Evolutionary conservation across 2,329 filamentous ascomycete genomes (phyloP), one percentile per base, ranked within the genome.

Genomic region (Talaromyces sp.): DNA sequence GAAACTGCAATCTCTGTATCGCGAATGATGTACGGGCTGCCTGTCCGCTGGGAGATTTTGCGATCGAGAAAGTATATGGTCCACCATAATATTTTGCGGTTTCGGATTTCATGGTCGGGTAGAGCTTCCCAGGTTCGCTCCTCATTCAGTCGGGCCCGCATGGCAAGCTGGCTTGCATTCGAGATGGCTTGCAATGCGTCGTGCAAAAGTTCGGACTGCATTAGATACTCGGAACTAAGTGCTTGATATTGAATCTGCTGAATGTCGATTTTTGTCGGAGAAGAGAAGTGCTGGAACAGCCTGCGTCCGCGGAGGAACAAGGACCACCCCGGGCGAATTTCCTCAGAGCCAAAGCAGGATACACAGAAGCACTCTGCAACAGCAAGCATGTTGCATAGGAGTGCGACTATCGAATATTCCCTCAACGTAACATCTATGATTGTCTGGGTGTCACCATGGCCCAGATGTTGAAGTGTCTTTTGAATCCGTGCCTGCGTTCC

Each of bases 31-130:
- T 48, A 48, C 3, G 46, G 20, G 9, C 13, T 48, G 2, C 46
- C 46, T 10, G 13, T 40, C 10, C 22, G 13, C 30, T 48, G 46
- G 5, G 46, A 30, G 14, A 48, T 40, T 9, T 19, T n/a, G 9
- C 22, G 13, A 14, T 48, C 46, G 14, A 48, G 35, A 16, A 48
- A 48, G 32, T 41, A 48, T 17, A 48, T 20, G 5, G 36, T 48
- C 35, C 46, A 48, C 46, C 46, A 48, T n/a, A 48, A 17, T 22
- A 20, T 24, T 24, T 39, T 37, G 3, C 45, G 32, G 20, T 13
- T 27, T 7, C 13, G 9, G 3, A 37, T 29, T 37, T 47, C 32
- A 13, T 29, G 5, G 19, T 37, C 45, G 6, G 19, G 20, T 4
- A 35, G 30, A 39, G 19, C 16, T 16, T n/a, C 16, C 45, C 45